Percentiles rank a stretch among this genome's conserved stretches.
Conservation (phyloP, 352 stramenopile genomes). For the Pythium pyrilobum region DNA sequence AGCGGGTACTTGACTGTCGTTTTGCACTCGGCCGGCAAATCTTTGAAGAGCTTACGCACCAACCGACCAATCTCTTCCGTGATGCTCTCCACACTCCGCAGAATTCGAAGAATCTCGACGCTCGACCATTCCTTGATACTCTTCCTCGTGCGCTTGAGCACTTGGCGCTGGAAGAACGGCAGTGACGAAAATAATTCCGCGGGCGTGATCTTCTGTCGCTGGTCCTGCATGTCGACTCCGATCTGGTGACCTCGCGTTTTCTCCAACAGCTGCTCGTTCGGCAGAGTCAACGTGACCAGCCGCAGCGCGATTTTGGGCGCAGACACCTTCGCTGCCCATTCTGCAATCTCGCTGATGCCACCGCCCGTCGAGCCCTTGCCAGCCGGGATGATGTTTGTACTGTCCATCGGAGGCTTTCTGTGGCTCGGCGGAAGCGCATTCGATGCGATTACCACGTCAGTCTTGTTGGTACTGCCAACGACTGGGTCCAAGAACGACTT, state of each 20-base stretch:
- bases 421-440: no score
- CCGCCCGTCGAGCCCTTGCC: constrained; percentile 14
- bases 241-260: constrained; percentile 30
- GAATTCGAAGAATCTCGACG: constrained; percentile 73
- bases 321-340: constrained; percentile 38
- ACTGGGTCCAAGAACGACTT: constrained; percentile 43
- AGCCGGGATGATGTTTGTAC: no score
- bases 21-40: constrained; percentile 47
- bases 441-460: no score
- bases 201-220: constrained; percentile 24
- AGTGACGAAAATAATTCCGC: constrained; percentile 51
- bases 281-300: constrained; percentile 73
- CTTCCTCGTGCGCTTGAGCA: constrained; percentile 55
- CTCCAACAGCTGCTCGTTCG: constrained; percentile 64
- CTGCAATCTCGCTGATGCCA: constrained; percentile 42
- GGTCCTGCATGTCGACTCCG: constrained; percentile 54
- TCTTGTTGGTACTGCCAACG: no score
- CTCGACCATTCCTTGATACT: constrained; percentile 85
- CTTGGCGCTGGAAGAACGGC: constrained; percentile 69
- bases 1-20: constrained; percentile 69
- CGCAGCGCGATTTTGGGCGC: constrained; percentile 50
- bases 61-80: constrained; percentile 60
- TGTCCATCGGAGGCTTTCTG: no score
- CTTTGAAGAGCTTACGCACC: constrained; percentile 68
- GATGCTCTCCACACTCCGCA: constrained; percentile 56